phyloP scores from a whole-genome alignment of 805 yeast species.

The Metschnikowia henanensis region DNA sequence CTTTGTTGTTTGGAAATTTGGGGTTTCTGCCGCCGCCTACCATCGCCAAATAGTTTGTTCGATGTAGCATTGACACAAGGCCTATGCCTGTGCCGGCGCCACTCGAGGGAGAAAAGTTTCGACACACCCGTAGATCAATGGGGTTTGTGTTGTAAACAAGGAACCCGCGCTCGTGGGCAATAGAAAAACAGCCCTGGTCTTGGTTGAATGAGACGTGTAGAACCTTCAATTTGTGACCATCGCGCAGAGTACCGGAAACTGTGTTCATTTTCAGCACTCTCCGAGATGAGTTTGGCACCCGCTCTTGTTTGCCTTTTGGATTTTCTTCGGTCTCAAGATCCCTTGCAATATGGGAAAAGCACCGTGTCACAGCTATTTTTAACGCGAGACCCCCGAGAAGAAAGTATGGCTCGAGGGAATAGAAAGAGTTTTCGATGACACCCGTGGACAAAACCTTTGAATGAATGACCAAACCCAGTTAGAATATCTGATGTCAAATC shows the following conservation, averaged over 20 bases:
- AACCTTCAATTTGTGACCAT: conserved; percentile 33
- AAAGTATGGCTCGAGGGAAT: too few species aligned
- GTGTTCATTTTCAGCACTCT: conserved; percentile 8
- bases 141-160: conserved; percentile 87
- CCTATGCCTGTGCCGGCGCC: conserved; percentile 63
- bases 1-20: conserved; percentile 71
- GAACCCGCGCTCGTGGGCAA: conserved; percentile 80
- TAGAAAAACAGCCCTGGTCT: conserved; percentile 87
- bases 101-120: conserved; percentile 39
- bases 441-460: too few species aligned
- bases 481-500: too few species aligned
- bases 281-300: too few species aligned
- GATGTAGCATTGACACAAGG: conserved; percentile 74
- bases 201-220: conserved; percentile 77
- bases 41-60: conserved; percentile 87
- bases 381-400: too few species aligned
- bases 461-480: too few species aligned
- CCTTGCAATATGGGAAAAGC: too few species aligned
- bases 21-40: conserved; percentile 91
- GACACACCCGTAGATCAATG: conserved; percentile 67
- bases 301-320: too few species aligned
- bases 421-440: too few species aligned
- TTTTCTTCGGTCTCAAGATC: too few species aligned
- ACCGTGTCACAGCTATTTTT: too few species aligned
- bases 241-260: conserved; percentile 1